Percentiles rank a stretch among this genome's conserved stretches.
Conservation (phyloP, 805 yeast genomes). For the Metschnikowia lunata region DNA sequence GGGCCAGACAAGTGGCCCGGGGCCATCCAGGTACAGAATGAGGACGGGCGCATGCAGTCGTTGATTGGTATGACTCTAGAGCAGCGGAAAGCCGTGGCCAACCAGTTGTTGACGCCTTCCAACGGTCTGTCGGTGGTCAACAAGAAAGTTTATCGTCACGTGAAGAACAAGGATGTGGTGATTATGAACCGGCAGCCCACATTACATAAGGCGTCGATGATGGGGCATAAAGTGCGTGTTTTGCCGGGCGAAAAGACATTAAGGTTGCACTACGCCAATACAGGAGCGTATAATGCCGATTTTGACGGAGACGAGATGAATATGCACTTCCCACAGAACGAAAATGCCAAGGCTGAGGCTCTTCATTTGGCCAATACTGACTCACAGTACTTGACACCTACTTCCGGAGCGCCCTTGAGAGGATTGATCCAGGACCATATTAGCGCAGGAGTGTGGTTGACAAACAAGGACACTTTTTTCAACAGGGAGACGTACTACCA, state of each 20-base stretch:
- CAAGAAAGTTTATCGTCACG: constrained; percentile 93
- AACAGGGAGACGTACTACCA: constrained; percentile 91
- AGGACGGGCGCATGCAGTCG: constrained; percentile 82
- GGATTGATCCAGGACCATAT: constrained; percentile 99
- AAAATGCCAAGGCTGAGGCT: constrained; percentile 96
- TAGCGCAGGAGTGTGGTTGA: constrained; percentile 98
- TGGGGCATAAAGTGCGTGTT: constrained; percentile 98
- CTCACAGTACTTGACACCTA: constrained; percentile 95
- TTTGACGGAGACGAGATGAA: constrained; percentile 99
- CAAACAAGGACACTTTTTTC: constrained; percentile 87
- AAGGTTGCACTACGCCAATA: constrained; percentile 95
- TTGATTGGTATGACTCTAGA: constrained; percentile 86
- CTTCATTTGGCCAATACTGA: constrained; percentile 93
- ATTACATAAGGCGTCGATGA: constrained; percentile 98
- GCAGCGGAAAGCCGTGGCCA: constrained; percentile 92
- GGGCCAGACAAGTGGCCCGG: constrained; percentile 99
- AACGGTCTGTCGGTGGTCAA: constrained; percentile 60
- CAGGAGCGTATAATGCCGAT: constrained; percentile 98
- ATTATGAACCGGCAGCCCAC: constrained; percentile 99
- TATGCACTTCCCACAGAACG: constrained; percentile 98
- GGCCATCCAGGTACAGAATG: constrained; percentile 92
- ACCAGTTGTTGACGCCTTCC: constrained; percentile 87
- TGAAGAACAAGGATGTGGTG: constrained; percentile 91
- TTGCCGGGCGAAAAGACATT: constrained; percentile 96
- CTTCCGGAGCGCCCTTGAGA: constrained; percentile 97